phyloP scores from a whole-genome alignment of 306 rosid genomes.

The Pyrus betulifolia region DNA sequence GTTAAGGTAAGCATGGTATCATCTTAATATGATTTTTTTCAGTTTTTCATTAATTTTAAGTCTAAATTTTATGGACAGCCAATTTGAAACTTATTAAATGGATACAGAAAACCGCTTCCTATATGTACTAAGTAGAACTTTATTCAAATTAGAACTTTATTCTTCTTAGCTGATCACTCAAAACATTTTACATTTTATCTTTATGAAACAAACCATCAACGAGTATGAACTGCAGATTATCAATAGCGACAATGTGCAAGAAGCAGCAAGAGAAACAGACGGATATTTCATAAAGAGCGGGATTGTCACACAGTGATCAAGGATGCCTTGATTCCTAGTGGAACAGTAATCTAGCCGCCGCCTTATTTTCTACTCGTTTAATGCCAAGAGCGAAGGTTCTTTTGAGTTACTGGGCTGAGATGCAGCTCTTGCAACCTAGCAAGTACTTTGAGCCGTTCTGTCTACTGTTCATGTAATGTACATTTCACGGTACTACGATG shows the following conservation, averaged over 20 bases:
- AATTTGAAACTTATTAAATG: background rate
- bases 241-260: constrained; percentile 75
- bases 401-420: too few relatives aligned
- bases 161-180: background rate
- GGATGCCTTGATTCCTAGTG: constrained; percentile 90
- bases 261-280: constrained; percentile 96
- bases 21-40: background rate
- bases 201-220: background rate
- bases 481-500: constrained; percentile 29
- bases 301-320: constrained; percentile 84
- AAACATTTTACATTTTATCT: background rate
- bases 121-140: background rate
- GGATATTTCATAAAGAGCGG: constrained; percentile 98
- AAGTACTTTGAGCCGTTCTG: constrained; percentile 10
- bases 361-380: background rate
- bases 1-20: constrained; percentile 53
- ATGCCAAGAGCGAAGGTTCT: constrained; percentile 5
- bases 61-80: background rate
- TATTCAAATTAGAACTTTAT: background rate
- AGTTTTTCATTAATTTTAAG: background rate
- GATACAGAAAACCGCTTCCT: background rate
- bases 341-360: constrained; percentile 51
- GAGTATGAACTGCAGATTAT: constrained; percentile 45
- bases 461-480: constrained; percentile 22
- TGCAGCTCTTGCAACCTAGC: background rate